Evolutionary conservation across 2,329 filamentous ascomycete genomes (phyloP).

Genomic region (Fusarium foetens): DNA sequence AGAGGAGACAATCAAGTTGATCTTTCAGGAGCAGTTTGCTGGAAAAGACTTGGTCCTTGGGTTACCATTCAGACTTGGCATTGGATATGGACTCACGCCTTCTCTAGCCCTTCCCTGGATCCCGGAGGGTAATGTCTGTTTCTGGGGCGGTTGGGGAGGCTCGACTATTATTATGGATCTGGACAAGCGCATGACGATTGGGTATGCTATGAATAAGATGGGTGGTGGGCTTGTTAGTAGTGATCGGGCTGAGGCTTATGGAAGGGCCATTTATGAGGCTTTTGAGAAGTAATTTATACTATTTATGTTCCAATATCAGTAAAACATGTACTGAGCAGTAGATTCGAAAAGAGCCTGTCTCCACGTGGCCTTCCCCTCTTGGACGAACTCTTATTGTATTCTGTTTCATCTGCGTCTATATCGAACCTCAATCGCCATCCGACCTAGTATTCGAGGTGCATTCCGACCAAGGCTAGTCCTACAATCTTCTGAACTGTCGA

Average conservation of each 20-base stretch:
- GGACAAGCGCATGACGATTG: slow-evolving; percentile 5
- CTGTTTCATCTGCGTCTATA: too few species aligned
- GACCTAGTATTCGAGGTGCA: too few species aligned
- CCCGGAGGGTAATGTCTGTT: background rate
- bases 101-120: background rate
- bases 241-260: background rate
- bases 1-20: background rate
- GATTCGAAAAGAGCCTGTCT: too few species aligned
- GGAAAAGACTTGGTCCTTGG: background rate
- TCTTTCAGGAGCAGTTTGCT: background rate
- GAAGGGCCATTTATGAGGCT: background rate
- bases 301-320: too few species aligned
- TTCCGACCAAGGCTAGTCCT: too few species aligned
- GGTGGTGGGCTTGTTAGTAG: background rate
- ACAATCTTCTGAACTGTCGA: too few species aligned
- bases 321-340: too few species aligned
- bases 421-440: too few species aligned
- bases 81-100: background rate
- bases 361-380: too few species aligned
- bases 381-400: too few species aligned
- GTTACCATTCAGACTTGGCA: background rate
- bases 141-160: background rate
- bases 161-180: background rate
- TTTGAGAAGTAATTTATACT: background rate
- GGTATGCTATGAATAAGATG: slow-evolving; percentile 21